Evolutionary conservation across 257 asterid genomes (phyloP).

Genomic region (Gentiana straminea): DNA sequence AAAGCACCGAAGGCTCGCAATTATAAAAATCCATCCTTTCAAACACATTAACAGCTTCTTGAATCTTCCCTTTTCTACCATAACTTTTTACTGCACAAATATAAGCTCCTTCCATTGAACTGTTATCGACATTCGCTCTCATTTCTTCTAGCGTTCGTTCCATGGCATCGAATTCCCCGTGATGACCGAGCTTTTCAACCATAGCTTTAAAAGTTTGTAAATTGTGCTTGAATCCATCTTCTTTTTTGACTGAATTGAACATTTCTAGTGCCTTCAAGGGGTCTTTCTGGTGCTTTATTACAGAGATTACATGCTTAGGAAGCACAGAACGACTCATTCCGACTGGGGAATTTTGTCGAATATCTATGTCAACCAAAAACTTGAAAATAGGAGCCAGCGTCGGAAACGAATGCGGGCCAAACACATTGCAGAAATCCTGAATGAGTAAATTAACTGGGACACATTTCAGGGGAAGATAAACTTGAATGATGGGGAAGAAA

Average conservation of each 20-base stretch:
- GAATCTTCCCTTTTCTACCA: slow-evolving; percentile 61
- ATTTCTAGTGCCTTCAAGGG: slow-evolving; percentile 84
- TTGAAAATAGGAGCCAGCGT: too few species aligned
- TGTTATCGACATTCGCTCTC: slow-evolving; percentile 43
- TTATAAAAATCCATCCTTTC: slow-evolving; percentile 88
- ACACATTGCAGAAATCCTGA: too few species aligned
- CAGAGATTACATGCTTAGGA: slow-evolving; percentile 80
- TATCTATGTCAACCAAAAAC: too few species aligned
- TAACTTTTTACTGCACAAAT: slow-evolving; percentile 60
- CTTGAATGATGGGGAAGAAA: too few species aligned
- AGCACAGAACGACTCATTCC: slow-evolving; percentile 62
- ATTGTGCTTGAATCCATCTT: slow-evolving; percentile 64
- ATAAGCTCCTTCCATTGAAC: slow-evolving; percentile 64
- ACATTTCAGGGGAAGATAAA: too few species aligned
- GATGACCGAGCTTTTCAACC: slow-evolving; percentile 65
- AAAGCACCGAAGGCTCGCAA: slow-evolving; percentile 57
- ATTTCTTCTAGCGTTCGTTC: slow-evolving; percentile 53
- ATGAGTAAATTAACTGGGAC: too few species aligned
- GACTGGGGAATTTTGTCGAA: neutral
- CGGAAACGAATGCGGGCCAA: too few species aligned
- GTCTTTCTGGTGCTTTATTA: slow-evolving; percentile 53
- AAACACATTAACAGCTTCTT: slow-evolving; percentile 72
- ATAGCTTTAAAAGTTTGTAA: slow-evolving; percentile 59
- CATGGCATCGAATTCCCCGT: slow-evolving; percentile 75
- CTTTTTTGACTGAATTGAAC: slow-evolving; percentile 62